phyloP scores from a whole-genome alignment of 192 early-diverging fungal species.

The Linnemannia zychae region DNA sequence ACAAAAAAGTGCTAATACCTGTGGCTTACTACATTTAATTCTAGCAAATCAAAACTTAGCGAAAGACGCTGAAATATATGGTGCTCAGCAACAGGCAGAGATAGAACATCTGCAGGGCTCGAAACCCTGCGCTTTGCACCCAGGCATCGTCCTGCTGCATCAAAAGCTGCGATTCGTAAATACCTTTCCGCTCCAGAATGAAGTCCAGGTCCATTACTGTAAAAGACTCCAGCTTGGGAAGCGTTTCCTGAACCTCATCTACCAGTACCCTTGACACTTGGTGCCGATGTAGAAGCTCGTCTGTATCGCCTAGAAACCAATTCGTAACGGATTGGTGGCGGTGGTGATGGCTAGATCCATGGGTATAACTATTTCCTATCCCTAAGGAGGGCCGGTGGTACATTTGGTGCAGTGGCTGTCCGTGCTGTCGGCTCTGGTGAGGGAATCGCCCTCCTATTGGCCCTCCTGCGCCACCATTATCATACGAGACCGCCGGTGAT shows the following conservation, averaged over 20 bases:
- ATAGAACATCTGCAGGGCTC: slow-evolving; percentile 31
- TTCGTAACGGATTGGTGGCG: not conserved
- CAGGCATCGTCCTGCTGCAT: slow-evolving; percentile 26
- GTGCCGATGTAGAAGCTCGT: slow-evolving; percentile 18
- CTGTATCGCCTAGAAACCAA: slow-evolving; percentile 20
- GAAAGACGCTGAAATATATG: slow-evolving; percentile 29
- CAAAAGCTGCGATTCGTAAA: slow-evolving; percentile 27
- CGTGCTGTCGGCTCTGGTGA: slow-evolving; percentile 1
- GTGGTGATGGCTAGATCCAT: not conserved
- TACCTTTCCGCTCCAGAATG: slow-evolving; percentile 27
- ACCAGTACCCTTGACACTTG: slow-evolving; percentile 5
- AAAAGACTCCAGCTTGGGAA: slow-evolving; percentile 6
- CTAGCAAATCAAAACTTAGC: not conserved
- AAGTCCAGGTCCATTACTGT: slow-evolving; percentile 40
- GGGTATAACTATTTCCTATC: not conserved
- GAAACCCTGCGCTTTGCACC: slow-evolving; percentile 35
- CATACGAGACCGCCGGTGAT: slow-evolving; percentile 22
- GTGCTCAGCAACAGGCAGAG: slow-evolving; percentile 21
- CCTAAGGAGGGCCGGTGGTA: slow-evolving; percentile 19
- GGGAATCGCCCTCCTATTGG: not conserved
- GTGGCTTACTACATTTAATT: not conserved
- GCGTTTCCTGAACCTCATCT: slow-evolving; percentile 15
- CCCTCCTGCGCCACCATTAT: slow-evolving; percentile 18
- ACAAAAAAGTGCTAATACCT: not conserved
- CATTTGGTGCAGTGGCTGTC: slow-evolving; percentile 19